A percentile compares a stretch with the other conserved stretches of the same genome.
Evolutionary conservation across 192 early-diverging fungal species (phyloP).

Genomic region (Coemansia sp.): DNA sequence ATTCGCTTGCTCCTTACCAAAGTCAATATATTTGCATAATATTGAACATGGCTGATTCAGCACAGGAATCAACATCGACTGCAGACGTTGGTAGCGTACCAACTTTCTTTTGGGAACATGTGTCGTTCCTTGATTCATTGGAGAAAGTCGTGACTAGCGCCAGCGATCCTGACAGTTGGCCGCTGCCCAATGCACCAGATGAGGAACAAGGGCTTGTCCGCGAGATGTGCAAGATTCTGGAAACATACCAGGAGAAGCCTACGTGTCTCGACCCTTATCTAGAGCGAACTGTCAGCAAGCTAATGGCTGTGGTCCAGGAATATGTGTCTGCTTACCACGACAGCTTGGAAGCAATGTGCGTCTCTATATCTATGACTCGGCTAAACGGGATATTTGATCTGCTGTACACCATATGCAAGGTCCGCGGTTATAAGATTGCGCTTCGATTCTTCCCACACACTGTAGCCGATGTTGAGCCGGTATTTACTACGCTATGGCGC

Average conservation of each 20-base stretch:
- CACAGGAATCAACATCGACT: background rate
- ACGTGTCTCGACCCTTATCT: conserved; percentile 48
- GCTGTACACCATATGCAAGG: conserved; percentile 78
- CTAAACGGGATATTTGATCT: conserved; percentile 33
- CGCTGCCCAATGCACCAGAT: conserved; percentile 1
- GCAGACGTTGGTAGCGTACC: conserved; percentile 35
- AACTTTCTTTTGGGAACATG: conserved; percentile 47
- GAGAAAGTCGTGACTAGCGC: conserved; percentile 17
- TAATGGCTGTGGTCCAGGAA: conserved; percentile 30
- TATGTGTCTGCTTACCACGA: conserved; percentile 33
- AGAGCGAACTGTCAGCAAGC: conserved; percentile 34
- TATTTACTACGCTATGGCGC: conserved; percentile 66
- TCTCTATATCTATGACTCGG: conserved; percentile 2
- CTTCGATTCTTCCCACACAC: conserved; percentile 91
- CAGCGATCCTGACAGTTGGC: conserved; percentile 14
- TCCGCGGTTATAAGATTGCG: conserved; percentile 87
- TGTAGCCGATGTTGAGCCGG: conserved; percentile 84
- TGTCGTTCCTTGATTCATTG: conserved; percentile 25
- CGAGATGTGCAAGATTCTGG: conserved; percentile 24
- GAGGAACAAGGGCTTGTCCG: conserved; percentile 21
- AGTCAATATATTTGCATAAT: no score
- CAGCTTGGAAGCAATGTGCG: background rate
- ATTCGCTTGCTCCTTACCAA: no score
- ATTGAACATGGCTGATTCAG: conserved; percentile 10
- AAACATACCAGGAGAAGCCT: conserved; percentile 49